A percentile compares a stretch with the other conserved stretches of the same genome.
These are phyloP conservation scores for Sporobolomyces pararoseus DNA, from an alignment of 768 basidiomycete genomes.

Conservation along the genomic window DNA sequence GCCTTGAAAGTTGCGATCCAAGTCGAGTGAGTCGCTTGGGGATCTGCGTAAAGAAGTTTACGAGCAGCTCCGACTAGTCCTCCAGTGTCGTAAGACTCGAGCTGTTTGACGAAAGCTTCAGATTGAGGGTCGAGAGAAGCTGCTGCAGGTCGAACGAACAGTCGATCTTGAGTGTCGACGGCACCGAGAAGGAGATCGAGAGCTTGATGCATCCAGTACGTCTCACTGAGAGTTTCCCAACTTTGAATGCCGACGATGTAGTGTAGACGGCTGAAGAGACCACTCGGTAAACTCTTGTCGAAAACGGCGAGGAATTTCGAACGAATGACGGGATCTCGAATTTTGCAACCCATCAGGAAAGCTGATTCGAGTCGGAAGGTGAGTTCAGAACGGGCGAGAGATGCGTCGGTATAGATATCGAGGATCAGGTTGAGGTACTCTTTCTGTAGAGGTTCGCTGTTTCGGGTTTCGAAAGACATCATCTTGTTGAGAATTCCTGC, in stretches of 20 bases:
- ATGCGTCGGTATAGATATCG: slow-evolving; percentile 86
- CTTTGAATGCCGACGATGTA: slow-evolving; percentile 89
- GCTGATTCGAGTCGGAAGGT: slow-evolving; percentile 88
- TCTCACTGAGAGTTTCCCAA: slow-evolving; percentile 88
- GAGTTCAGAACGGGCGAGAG: slow-evolving; percentile 81
- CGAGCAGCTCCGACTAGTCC: slow-evolving; percentile 72
- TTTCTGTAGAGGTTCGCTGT: slow-evolving; percentile 72
- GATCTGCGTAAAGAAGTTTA: slow-evolving; percentile 74
- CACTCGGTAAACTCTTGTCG: slow-evolving; percentile 80
- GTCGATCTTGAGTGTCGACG: slow-evolving; percentile 50
- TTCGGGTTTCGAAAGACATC: slow-evolving; percentile 61
- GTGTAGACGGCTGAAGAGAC: slow-evolving; percentile 72
- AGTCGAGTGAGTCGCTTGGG: slow-evolving; percentile 67
- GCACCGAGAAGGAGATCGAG: slow-evolving; percentile 81
- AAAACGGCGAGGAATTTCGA: slow-evolving; percentile 84
- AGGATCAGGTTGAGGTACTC: slow-evolving; percentile 83
- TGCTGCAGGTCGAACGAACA: slow-evolving; percentile 47
- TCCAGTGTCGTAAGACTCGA: slow-evolving; percentile 46
- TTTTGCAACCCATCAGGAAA: slow-evolving; percentile 85
- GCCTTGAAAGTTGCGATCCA: slow-evolving; percentile 87
- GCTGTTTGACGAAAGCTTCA: slow-evolving; percentile 28
- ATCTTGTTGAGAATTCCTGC: slow-evolving; percentile 82
- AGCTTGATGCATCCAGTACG: slow-evolving; percentile 90
- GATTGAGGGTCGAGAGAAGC: slow-evolving; percentile 44
- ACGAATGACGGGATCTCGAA: slow-evolving; percentile 70